These are phyloP conservation scores for Letharia columbiana DNA, from an alignment of 495 filamentous ascomycete species.

Conservation along the genomic window DNA sequence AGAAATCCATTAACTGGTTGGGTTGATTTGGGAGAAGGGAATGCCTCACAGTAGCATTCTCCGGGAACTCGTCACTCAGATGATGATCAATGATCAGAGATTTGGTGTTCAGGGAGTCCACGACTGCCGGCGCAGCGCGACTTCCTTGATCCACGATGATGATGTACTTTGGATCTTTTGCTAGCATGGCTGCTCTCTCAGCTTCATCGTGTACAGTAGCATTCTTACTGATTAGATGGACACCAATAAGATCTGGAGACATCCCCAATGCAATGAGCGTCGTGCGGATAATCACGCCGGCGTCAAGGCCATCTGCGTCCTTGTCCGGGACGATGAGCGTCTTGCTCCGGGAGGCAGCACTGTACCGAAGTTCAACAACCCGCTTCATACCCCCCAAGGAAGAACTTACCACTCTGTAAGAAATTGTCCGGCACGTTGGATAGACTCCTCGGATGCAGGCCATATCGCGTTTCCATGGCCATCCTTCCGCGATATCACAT, in stretches of 20 bases:
- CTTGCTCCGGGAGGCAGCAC: constrained; percentile 25
- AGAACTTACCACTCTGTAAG: constrained; percentile 36
- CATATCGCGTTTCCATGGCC: constrained; percentile 40
- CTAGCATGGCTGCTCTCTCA: constrained; percentile 39
- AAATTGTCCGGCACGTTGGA: constrained; percentile 38
- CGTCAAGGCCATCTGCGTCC: constrained; percentile 51
- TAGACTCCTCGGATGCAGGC: constrained; percentile 44
- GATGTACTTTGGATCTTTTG: constrained; percentile 40
- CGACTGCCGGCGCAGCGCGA: constrained; percentile 38
- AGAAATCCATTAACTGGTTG: neutral
- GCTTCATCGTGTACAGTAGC: constrained; percentile 40
- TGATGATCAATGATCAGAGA: constrained; percentile 54
- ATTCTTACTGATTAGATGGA: constrained; percentile 46
- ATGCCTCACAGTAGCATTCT: constrained; percentile 27
- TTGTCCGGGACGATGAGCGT: constrained; percentile 52
- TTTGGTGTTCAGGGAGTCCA: constrained; percentile 32
- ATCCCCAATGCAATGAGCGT: constrained; percentile 46
- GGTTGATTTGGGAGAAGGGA: neutral
- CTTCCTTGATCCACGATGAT: constrained; percentile 55
- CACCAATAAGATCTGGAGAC: constrained; percentile 35
- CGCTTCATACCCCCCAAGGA: neutral
- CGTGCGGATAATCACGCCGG: constrained; percentile 48
- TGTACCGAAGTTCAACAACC: constrained; percentile 1
- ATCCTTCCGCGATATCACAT: constrained; percentile 30
- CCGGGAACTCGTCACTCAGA: constrained; percentile 43